Percentiles rank a stretch among this genome's conserved stretches.
These are phyloP conservation scores for Mychonastes homosphaera DNA, from an alignment of 139 green algal species.

Conservation along the genomic window DNA sequence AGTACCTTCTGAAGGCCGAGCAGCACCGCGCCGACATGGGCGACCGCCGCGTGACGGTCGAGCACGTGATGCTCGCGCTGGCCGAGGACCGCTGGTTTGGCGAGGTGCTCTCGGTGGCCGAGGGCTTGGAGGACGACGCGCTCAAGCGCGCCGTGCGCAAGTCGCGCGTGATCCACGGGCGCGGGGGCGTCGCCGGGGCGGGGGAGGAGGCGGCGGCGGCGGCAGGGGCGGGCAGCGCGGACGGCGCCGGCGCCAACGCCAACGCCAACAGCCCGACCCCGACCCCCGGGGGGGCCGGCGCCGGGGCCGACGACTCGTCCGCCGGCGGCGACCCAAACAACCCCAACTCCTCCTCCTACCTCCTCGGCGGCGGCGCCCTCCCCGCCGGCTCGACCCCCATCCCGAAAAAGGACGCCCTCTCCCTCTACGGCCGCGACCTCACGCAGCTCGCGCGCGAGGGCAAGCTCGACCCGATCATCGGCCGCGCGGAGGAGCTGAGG, in stretches of 20 bases:
- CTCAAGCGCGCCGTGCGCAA: constrained; percentile 56
- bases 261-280: too few species aligned
- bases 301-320: too few species aligned
- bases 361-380: too few species aligned
- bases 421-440: constrained; percentile 73
- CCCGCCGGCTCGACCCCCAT: too few species aligned
- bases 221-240: too few species aligned
- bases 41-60: constrained; percentile 75
- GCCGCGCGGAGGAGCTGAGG: constrained; percentile 66
- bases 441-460: constrained; percentile 41
- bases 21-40: constrained; percentile 17
- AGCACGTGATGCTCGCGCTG: constrained; percentile 86
- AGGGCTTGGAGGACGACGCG: constrained; percentile 45
- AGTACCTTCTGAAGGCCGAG: constrained; percentile 23
- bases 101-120: constrained; percentile 19
- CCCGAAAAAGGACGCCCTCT: too few species aligned
- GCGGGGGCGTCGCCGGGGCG: too few species aligned
- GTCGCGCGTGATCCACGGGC: constrained; percentile 46
- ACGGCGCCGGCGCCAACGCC: too few species aligned
- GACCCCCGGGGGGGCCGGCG: too few species aligned
- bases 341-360: too few species aligned
- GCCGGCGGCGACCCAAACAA: too few species aligned
- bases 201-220: too few species aligned
- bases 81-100: constrained; percentile 29
- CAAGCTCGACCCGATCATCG: constrained; percentile 73